Percentiles rank a stretch among this genome's conserved stretches.
Evolutionary conservation across 805 yeast species (phyloP).

Genomic region (Candida boidinii): DNA sequence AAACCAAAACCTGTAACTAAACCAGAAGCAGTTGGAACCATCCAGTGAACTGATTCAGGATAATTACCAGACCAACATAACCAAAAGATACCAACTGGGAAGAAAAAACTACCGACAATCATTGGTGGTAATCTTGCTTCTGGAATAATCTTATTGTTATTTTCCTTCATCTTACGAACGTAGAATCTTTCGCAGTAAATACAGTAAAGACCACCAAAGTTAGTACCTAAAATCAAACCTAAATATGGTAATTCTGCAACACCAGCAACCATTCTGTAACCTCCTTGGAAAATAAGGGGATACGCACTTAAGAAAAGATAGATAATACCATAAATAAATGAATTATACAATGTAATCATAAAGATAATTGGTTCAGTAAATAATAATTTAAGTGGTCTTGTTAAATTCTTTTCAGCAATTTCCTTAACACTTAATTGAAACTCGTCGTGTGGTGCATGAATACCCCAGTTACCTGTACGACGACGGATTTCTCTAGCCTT

Average conservation of each 20-base stretch:
- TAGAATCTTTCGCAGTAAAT: slow-evolving; percentile 50
- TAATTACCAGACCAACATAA: slow-evolving; percentile 83
- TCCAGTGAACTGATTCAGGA: slow-evolving; percentile 66
- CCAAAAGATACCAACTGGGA: slow-evolving; percentile 80
- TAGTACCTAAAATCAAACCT: slow-evolving; percentile 62
- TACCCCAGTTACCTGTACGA: slow-evolving; percentile 75
- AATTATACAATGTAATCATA: slow-evolving; percentile 60
- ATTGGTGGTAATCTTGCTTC: slow-evolving; percentile 75
- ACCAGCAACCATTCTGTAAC: slow-evolving; percentile 57
- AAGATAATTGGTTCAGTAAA: slow-evolving; percentile 64
- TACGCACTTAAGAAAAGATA: slow-evolving; percentile 69
- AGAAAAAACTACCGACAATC: slow-evolving; percentile 61
- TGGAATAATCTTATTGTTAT: slow-evolving; percentile 58
- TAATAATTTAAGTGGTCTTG: slow-evolving; percentile 65
- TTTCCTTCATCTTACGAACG: slow-evolving; percentile 34
- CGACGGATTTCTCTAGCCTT: slow-evolving; percentile 59
- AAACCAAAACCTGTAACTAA: slow-evolving; percentile 60
- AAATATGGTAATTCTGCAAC: slow-evolving; percentile 74
- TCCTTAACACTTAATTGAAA: slow-evolving; percentile 47
- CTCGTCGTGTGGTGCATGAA: slow-evolving; percentile 70
- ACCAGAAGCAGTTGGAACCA: slow-evolving; percentile 66
- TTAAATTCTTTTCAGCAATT: slow-evolving; percentile 50
- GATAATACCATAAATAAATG: slow-evolving; percentile 74
- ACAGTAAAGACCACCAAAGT: slow-evolving; percentile 46
- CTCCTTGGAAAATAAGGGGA: slow-evolving; percentile 58